Evolutionary conservation across 192 early-diverging fungal species (phyloP).

Genomic region (Coemansia sp.): DNA sequence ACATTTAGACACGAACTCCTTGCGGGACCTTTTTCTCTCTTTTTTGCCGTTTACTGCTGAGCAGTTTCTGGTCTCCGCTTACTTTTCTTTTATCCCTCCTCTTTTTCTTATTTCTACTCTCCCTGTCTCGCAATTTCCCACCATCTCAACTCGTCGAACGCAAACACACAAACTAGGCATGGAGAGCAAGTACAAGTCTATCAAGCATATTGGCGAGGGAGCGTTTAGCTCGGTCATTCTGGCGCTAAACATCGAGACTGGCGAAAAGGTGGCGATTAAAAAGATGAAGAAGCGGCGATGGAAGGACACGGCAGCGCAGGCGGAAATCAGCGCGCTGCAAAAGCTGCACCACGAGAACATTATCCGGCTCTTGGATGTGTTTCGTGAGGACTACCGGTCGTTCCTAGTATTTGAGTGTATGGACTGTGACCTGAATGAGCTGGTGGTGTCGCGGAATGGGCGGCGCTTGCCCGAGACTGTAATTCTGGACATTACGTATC

Average conservation of each 20-base stretch:
- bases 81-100: not conserved
- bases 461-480: conserved; percentile 59
- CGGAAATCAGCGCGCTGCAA: conserved; percentile 49
- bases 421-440: conserved; percentile 93
- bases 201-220: conserved; percentile 53
- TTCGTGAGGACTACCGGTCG: conserved; percentile 81
- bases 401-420: conserved; percentile 95
- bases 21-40: not conserved
- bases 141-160: not conserved
- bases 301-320: conserved; percentile 55
- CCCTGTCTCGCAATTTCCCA: not conserved
- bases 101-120: not conserved
- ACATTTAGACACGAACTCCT: not conserved
- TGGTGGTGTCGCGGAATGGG: conserved; percentile 74
- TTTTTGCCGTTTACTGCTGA: not conserved
- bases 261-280: conserved; percentile 55
- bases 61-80: conserved; percentile 3
- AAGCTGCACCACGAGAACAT: conserved; percentile 75
- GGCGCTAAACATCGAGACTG: conserved; percentile 43
- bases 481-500: conserved; percentile 80
- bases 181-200: conserved; percentile 53
- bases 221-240: conserved; percentile 55
- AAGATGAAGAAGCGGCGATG: conserved; percentile 59
- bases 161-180: conserved; percentile 7
- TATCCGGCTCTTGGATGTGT: conserved; percentile 77